Evolutionary conservation across 768 basidiomycete genomes (phyloP).

Genomic region (Naematelia encephala): DNA sequence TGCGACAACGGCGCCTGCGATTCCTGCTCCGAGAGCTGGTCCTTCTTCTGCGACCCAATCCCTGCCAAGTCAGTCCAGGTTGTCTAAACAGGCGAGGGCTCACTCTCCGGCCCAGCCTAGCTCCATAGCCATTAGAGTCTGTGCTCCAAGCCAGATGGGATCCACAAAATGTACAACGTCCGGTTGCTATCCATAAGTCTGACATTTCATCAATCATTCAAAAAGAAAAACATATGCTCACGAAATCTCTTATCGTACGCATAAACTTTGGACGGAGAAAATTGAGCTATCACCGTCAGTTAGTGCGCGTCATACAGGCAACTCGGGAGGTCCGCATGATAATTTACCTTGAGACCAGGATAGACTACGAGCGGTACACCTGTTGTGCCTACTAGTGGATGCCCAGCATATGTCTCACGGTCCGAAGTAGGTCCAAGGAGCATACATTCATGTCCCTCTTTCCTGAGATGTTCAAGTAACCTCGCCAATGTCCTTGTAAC

Average conservation of each 20-base stretch:
- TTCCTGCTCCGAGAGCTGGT: constrained; percentile 39
- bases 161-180: constrained; percentile 56
- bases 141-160: constrained; percentile 56
- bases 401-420: constrained; percentile 52
- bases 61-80: constrained; percentile 11
- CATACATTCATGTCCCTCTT: constrained; percentile 54
- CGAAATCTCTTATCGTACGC: constrained; percentile 47
- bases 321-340: neutral
- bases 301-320: neutral
- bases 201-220: neutral
- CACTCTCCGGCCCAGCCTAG: constrained; percentile 51
- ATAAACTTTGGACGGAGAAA: constrained; percentile 54
- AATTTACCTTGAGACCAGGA: constrained; percentile 49
- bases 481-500: constrained; percentile 54
- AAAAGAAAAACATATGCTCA: constrained; percentile 11
- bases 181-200: constrained; percentile 43
- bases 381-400: constrained; percentile 53
- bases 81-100: constrained; percentile 4
- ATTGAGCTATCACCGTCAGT: constrained; percentile 46
- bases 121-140: constrained; percentile 53
- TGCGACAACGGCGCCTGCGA: constrained; percentile 51
- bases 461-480: constrained; percentile 53
- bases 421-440: constrained; percentile 53
- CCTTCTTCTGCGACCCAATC: constrained; percentile 44
- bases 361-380: constrained; percentile 54